These are phyloP conservation scores for Stachybotrys chartarum DNA, from an alignment of 2,329 filamentous ascomycete species.

Conservation along the genomic window DNA sequence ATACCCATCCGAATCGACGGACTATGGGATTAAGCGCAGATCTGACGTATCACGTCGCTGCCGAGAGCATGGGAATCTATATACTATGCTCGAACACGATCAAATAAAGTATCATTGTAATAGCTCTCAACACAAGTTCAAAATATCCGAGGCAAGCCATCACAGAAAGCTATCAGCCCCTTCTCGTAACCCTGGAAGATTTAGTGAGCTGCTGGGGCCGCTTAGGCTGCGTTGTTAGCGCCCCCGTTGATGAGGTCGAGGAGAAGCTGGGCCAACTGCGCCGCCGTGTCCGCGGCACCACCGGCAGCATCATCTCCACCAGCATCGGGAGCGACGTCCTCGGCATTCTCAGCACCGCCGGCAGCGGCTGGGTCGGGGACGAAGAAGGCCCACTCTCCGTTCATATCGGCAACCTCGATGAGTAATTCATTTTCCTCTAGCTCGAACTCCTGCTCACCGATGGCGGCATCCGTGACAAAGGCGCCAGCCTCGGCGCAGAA, in stretches of 20 bases:
- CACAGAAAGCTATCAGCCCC: too few species aligned
- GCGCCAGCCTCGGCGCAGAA: slow-evolving; percentile 25
- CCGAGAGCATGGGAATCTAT: too few species aligned
- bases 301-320: background rate
- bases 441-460: slow-evolving; percentile 34
- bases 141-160: too few species aligned
- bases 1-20: too few species aligned
- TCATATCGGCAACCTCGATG: slow-evolving; percentile 19
- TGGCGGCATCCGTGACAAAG: slow-evolving; percentile 25
- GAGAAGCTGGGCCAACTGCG: background rate
- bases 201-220: too few species aligned
- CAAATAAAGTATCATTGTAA: too few species aligned
- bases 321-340: background rate
- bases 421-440: slow-evolving; percentile 31
- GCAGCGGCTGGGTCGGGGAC: slow-evolving; percentile 13
- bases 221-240: too few species aligned
- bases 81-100: too few species aligned
- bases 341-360: slow-evolving; percentile 1
- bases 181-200: too few species aligned
- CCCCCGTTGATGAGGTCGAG: background rate
- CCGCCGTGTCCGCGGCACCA: background rate
- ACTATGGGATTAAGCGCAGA: too few species aligned
- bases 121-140: too few species aligned
- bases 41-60: too few species aligned
- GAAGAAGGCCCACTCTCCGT: slow-evolving; percentile 26